A percentile compares a stretch with the other conserved stretches of the same genome.
Conservation (phyloP, 2,329 filamentous ascomycete genomes). For the Cladorrhinum sp. region DNA sequence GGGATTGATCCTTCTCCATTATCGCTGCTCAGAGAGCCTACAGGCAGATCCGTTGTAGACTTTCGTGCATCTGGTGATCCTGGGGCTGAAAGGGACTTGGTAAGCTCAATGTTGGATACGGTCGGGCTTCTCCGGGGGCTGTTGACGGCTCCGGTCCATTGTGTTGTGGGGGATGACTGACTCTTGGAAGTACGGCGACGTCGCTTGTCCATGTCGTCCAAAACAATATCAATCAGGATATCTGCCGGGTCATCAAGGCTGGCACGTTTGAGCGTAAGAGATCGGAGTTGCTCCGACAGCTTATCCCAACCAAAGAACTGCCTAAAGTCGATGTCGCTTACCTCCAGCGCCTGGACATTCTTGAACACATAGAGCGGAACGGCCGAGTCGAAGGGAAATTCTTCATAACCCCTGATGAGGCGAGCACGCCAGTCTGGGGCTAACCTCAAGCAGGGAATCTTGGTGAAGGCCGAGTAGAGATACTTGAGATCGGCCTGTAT, state of each 20-base stretch:
- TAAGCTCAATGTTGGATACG: slow-evolving; percentile 61
- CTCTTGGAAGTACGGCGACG: slow-evolving; percentile 83
- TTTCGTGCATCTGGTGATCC: slow-evolving; percentile 54
- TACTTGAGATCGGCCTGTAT: slow-evolving; percentile 88
- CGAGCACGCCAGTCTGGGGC: slow-evolving; percentile 91
- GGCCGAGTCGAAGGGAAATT: slow-evolving; percentile 96
- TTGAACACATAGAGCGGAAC: slow-evolving; percentile 97
- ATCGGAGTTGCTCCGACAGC: slow-evolving; percentile 85
- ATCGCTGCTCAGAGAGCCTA: slow-evolving; percentile 59
- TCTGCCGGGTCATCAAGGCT: slow-evolving; percentile 87
- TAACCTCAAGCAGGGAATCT: slow-evolving; percentile 87
- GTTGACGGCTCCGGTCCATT: slow-evolving; percentile 54
- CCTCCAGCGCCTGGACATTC: slow-evolving; percentile 89
- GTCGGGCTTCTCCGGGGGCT: slow-evolving; percentile 63
- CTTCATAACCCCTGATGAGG: slow-evolving; percentile 89
- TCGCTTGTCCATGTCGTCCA: slow-evolving; percentile 94
- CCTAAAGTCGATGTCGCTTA: slow-evolving; percentile 92
- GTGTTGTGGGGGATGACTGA: slow-evolving; percentile 72
- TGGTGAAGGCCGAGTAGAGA: slow-evolving; percentile 96
- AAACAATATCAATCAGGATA: slow-evolving; percentile 84
- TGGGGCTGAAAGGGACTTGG: slow-evolving; percentile 66
- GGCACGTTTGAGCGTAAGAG: slow-evolving; percentile 82
- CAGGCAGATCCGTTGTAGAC: slow-evolving; percentile 49
- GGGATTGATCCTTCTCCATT: slow-evolving; percentile 40
- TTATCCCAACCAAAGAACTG: slow-evolving; percentile 98